Percentiles rank a stretch among this genome's conserved stretches.
Conservation (phyloP, 164 flowering plant species). For the Berberis vulgaris region DNA sequence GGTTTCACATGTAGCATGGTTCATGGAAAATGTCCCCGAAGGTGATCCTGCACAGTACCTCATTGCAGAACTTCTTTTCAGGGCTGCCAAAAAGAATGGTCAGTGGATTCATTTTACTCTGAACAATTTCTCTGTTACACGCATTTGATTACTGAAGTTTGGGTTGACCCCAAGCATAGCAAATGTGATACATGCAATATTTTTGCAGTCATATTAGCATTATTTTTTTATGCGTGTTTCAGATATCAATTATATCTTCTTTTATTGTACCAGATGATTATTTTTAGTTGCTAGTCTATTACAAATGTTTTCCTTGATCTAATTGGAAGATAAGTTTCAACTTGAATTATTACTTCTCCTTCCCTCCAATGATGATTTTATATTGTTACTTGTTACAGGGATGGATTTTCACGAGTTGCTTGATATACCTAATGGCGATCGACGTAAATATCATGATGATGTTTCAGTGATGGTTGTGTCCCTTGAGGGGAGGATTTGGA, state of each 20-base stretch:
- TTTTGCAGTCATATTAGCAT: too few relatives aligned
- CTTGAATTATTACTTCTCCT: not conserved
- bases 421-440: slow-evolving; percentile 61
- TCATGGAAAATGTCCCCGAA: slow-evolving; percentile 59
- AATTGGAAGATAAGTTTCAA: not conserved
- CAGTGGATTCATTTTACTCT: slow-evolving; percentile 11
- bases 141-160: too few relatives aligned
- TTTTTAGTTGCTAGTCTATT: too few relatives aligned
- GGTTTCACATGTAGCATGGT: slow-evolving; percentile 58
- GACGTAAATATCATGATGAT: slow-evolving; percentile 63
- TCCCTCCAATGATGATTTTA: not conserved
- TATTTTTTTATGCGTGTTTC: too few relatives aligned
- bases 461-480: slow-evolving; percentile 66
- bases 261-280: too few relatives aligned
- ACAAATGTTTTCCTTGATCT: too few relatives aligned
- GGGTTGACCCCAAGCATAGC: too few relatives aligned
- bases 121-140: too few relatives aligned
- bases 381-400: slow-evolving; percentile 29
- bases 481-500: slow-evolving; percentile 66
- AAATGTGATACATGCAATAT: too few relatives aligned
- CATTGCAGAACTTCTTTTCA: slow-evolving; percentile 55
- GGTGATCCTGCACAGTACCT: slow-evolving; percentile 77
- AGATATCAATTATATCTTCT: too few relatives aligned
- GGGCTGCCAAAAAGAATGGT: slow-evolving; percentile 74
- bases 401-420: slow-evolving; percentile 68